Base-by-base conservation (phyloP, 306 rosid species). In the Abrus precatorius region DNA sequence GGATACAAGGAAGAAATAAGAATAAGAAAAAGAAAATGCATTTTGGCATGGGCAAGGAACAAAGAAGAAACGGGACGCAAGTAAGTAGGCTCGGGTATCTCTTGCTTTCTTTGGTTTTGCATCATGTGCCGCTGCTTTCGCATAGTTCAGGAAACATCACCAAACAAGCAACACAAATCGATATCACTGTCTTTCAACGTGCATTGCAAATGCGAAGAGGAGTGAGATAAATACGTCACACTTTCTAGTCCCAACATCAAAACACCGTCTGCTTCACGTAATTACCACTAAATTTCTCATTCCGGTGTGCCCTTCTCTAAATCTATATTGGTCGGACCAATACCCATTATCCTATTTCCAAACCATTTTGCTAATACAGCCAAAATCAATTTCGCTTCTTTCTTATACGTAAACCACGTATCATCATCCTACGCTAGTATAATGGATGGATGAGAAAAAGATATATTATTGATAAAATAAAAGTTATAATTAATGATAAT, bases 231-330 rank as follows among this genome's bases (percentile, higher is more conserved):
- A 57, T 47, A 73, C 54, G 74, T 64, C 62, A 72, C 83, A 45
- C 38, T 74, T 74, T 54, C 65, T 78, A 74, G 70, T 81, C 62
- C 83, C 82, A 74, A 68, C 81, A 45, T 61, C 32, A 20, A 69
- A 75, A 76, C 77, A 59, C 65, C 89, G 85, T 86, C 13, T 52
- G 83, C 85, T 80, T 80, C 89, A 86, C 85, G 89, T 69, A 85
- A 73, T 85, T 64, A 65, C 76, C 70, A 44, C 50, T 52, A 61
- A 41, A 45, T 33, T 50, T 75, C 80, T 74, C 69, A 70, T 73
- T 79, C 52, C 86, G 12, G 76, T 62, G 73, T 75, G 86, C 84
- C 80, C 82, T 80, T 78, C 74, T 69, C 38, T 44, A 45, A 74
- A 32, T 83, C 83, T 63, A 54, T 75, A 72, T 83, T 80, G 85